These are phyloP conservation scores for Coleophoma cylindrospora DNA, from an alignment of 2,329 filamentous ascomycete species.

Conservation along the genomic window DNA sequence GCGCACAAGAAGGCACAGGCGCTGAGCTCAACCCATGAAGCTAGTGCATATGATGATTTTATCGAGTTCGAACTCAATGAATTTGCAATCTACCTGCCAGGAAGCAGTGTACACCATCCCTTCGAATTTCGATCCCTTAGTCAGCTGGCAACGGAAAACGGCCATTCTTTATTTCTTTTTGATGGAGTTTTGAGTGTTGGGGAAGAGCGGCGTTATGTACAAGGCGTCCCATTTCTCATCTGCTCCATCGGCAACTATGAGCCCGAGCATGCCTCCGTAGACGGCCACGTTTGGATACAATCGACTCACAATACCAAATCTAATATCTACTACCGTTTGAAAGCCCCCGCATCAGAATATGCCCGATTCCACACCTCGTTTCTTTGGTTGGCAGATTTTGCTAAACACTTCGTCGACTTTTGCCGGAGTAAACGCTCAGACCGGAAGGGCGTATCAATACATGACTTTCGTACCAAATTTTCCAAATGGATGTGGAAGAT, in stretches of 20 bases:
- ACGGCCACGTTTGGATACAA: constrained; percentile 57
- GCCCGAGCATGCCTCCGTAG: constrained; percentile 38
- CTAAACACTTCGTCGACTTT: constrained; percentile 70
- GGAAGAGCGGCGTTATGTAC: constrained; percentile 39
- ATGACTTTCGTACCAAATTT: constrained; percentile 55
- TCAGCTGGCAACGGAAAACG: constrained; percentile 37
- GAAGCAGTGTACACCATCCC: constrained; percentile 23
- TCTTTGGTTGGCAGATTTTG: constrained; percentile 64
- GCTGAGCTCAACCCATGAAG: too few species aligned
- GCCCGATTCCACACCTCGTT: constrained; percentile 56
- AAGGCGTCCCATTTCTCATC: constrained; percentile 47
- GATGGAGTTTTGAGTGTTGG: constrained; percentile 54
- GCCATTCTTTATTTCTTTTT: constrained; percentile 42
- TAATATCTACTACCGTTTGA: constrained; percentile 60
- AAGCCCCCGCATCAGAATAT: constrained; percentile 54
- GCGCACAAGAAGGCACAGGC: too few species aligned
- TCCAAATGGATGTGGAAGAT: constrained; percentile 43
- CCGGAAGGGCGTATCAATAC: constrained; percentile 37
- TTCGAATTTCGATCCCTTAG: constrained; percentile 52
- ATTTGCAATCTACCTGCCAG: constrained; percentile 51
- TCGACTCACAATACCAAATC: constrained; percentile 38
- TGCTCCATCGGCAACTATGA: constrained; percentile 66
- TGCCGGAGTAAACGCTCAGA: constrained; percentile 8
- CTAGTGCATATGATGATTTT: constrained; percentile 5
- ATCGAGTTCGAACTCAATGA: constrained; percentile 47